phyloP scores from a whole-genome alignment of 2,329 filamentous ascomycete species.

The Fusarium avenaceum region DNA sequence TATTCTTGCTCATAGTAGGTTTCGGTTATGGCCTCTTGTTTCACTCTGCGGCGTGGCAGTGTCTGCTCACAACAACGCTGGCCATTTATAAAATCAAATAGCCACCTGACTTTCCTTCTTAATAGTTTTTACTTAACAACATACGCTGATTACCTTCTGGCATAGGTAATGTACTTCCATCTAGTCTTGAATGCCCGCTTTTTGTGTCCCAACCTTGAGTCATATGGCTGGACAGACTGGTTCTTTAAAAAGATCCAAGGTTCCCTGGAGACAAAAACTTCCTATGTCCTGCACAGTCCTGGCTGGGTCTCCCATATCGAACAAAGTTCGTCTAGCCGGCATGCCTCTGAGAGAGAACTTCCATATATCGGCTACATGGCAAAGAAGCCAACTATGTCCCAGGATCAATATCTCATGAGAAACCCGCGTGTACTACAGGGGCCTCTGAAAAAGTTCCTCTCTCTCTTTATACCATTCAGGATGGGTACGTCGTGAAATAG shows the following conservation, averaged over 20 bases:
- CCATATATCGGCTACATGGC: not conserved
- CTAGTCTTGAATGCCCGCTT: no score
- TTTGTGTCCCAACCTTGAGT: no score
- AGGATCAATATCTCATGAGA: conserved; percentile 11
- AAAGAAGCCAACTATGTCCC: conserved; percentile 1
- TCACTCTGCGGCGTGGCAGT: not conserved
- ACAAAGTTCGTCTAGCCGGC: not conserved
- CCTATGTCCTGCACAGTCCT: not conserved
- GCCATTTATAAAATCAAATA: not conserved
- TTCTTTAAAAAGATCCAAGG: no score
- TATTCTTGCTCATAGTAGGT: not conserved
- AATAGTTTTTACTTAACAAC: not conserved
- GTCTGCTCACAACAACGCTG: not conserved
- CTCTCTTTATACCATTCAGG: conserved; percentile 20
- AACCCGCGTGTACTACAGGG: conserved; percentile 25
- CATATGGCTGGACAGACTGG: no score
- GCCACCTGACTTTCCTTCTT: not conserved
- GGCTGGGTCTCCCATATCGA: not conserved
- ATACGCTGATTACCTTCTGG: not conserved
- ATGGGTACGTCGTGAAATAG: not conserved
- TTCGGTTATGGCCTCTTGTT: not conserved
- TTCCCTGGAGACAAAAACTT: no score
- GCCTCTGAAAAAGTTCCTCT: conserved; percentile 7
- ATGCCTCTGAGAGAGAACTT: not conserved
- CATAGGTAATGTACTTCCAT: not conserved